phyloP scores from a whole-genome alignment of 371 early-diverging fungal genomes.

The Rhizopus sp. region DNA sequence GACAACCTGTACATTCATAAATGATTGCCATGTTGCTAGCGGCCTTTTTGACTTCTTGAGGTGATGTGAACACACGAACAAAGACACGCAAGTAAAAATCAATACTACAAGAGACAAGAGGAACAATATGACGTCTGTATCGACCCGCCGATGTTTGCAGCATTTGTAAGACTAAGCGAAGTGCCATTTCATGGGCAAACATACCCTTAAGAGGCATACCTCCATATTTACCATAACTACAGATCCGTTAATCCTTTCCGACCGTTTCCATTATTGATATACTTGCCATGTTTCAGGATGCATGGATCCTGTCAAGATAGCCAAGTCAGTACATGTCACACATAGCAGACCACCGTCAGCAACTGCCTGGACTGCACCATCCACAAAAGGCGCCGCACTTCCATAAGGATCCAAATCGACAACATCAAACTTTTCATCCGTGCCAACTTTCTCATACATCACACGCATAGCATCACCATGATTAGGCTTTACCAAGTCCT shows the following conservation, averaged over 20 bases:
- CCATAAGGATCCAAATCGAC: conserved; percentile 99
- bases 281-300: conserved; percentile 87
- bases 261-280: neutral
- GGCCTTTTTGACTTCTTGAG: conserved; percentile 73
- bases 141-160: conserved; percentile 89
- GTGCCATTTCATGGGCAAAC: conserved; percentile 82
- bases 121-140: conserved; percentile 89
- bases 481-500: conserved; percentile 76
- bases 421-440: conserved; percentile 70
- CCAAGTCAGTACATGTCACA: conserved; percentile 99
- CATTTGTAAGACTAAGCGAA: conserved; percentile 91
- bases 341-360: conserved; percentile 95
- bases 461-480: conserved; percentile 86
- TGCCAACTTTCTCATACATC: conserved; percentile 78
- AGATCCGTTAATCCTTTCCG: neutral
- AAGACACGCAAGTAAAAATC: conserved; percentile 99
- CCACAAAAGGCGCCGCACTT: conserved; percentile 95
- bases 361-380: conserved; percentile 95
- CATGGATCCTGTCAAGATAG: conserved; percentile 92
- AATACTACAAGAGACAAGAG: conserved; percentile 93
- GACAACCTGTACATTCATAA: conserved; percentile 87
- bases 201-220: conserved; percentile 85
- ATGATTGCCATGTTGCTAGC: conserved; percentile 82
- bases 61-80: conserved; percentile 89
- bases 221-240: conserved; percentile 93